Percentiles rank a stretch among this genome's conserved stretches.
Conservation (phyloP, 2,329 filamentous ascomycete species). For the Colletotrichum sp. region DNA sequence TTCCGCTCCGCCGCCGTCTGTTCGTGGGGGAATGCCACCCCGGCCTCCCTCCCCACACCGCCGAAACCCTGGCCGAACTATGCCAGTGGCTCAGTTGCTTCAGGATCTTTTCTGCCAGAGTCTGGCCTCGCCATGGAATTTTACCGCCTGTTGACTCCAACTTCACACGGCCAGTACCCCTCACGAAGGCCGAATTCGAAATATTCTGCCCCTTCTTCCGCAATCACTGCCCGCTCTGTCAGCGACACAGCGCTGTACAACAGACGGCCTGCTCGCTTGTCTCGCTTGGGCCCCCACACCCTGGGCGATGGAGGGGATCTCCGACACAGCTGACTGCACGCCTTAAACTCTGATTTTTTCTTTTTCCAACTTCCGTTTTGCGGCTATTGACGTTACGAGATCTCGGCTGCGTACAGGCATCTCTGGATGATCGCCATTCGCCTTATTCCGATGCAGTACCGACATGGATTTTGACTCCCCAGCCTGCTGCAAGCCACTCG, state of each 20-base stretch:
- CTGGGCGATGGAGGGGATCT: not conserved
- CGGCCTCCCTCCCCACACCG: not conserved
- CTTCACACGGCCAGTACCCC: not conserved
- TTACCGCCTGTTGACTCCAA: not conserved
- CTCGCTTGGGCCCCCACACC: not conserved
- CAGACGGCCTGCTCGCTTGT: not conserved
- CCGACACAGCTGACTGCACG: not conserved
- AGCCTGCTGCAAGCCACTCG: not conserved
- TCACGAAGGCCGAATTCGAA: not conserved
- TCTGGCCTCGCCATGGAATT: not conserved
- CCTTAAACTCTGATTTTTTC: not conserved
- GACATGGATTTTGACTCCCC: not conserved
- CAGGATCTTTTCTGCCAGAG: not conserved
- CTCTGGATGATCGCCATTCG: conserved; percentile 5
- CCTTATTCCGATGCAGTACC: conserved; percentile 8
- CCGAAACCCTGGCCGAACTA: not conserved
- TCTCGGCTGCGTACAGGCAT: not conserved
- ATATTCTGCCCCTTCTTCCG: not conserved
- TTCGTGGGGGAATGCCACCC: not conserved
- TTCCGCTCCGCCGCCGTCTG: not conserved
- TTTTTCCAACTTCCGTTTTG: not conserved
- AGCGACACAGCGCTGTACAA: not conserved
- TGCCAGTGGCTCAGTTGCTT: not conserved
- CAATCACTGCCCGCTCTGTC: not conserved
- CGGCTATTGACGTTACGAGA: not conserved